A percentile compares a stretch with the other conserved stretches of the same genome.
phyloP scores from a whole-genome alignment of 495 filamentous ascomycete genomes.

The Melanomma pulvis-pyrius region DNA sequence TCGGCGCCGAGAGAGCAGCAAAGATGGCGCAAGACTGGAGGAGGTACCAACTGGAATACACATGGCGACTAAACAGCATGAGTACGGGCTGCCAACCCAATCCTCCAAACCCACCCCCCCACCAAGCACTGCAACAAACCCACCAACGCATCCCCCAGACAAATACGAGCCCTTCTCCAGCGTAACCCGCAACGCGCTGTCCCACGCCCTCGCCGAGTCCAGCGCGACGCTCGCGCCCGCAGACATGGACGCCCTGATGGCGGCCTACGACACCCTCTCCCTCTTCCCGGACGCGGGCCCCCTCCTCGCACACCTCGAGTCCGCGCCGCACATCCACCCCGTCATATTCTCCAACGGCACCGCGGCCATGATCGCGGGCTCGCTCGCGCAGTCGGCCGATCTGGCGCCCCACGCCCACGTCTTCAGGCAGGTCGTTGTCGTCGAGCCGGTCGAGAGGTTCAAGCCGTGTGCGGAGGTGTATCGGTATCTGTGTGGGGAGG shows the following conservation, averaged over 20 bases:
- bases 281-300: slow-evolving; percentile 68
- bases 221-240: slow-evolving; percentile 48
- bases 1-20: slow-evolving; percentile 58
- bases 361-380: slow-evolving; percentile 62
- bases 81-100: slow-evolving; percentile 46
- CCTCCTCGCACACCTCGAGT: slow-evolving; percentile 54
- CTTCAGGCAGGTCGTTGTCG: slow-evolving; percentile 63
- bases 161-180: slow-evolving; percentile 64
- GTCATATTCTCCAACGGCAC: slow-evolving; percentile 81
- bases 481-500: slow-evolving; percentile 50
- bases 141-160: no score
- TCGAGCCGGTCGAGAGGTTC: slow-evolving; percentile 62
- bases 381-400: slow-evolving; percentile 58
- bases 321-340: slow-evolving; percentile 45
- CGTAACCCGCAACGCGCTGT: slow-evolving; percentile 66
- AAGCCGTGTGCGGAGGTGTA: slow-evolving; percentile 74
- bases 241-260: slow-evolving; percentile 57
- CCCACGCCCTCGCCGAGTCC: slow-evolving; percentile 65
- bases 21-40: slow-evolving; percentile 61
- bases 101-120: background rate
- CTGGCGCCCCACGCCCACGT: slow-evolving; percentile 54
- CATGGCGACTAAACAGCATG: slow-evolving; percentile 83
- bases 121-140: no score
- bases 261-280: slow-evolving; percentile 67
- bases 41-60: slow-evolving; percentile 76